Percentiles rank a stretch among this genome's conserved stretches.
phyloP scores from a whole-genome alignment of 495 filamentous ascomycete genomes.

The Patellaria atrata region DNA sequence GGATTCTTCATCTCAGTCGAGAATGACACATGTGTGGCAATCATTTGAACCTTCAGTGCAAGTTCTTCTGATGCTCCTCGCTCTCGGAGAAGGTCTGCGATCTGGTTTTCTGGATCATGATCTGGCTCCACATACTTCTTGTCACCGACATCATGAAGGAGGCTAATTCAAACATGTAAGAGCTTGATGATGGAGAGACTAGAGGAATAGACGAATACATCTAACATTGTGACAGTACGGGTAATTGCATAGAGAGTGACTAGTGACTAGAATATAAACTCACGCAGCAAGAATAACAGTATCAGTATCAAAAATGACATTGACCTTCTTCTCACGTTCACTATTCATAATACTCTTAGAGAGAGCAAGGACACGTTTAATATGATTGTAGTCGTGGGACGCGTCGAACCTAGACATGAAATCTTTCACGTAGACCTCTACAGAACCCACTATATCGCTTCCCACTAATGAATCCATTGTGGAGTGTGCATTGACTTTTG shows the following conservation, averaged over 20 bases:
- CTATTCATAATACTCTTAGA: constrained; percentile 43
- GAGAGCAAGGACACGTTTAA: constrained; percentile 61
- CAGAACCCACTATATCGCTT: constrained; percentile 28
- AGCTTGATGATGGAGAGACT: background rate
- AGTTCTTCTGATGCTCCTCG: constrained; percentile 39
- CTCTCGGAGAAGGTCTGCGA: constrained; percentile 42
- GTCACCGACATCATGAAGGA: constrained; percentile 82
- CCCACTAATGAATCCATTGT: too few relatives aligned
- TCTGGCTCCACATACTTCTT: constrained; percentile 52
- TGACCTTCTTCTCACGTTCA: constrained; percentile 27
- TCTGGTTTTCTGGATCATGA: constrained; percentile 35
- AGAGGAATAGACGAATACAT: too few relatives aligned
- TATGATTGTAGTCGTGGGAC: constrained; percentile 75
- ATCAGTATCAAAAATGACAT: constrained; percentile 32
- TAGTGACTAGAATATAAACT: background rate
- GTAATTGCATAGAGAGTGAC: too few relatives aligned
- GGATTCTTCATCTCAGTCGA: constrained; percentile 47
- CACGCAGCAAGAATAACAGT: constrained; percentile 53
- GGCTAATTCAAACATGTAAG: constrained; percentile 6
- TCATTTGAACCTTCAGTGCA: constrained; percentile 47
- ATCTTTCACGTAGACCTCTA: constrained; percentile 41
- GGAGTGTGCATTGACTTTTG: too few relatives aligned
- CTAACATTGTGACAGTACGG: too few relatives aligned
- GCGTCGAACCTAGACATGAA: constrained; percentile 76
- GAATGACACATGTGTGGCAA: constrained; percentile 64